Conservation (phyloP, 2,329 filamentous ascomycete species). For the Thielaviopsis populi region DNA sequence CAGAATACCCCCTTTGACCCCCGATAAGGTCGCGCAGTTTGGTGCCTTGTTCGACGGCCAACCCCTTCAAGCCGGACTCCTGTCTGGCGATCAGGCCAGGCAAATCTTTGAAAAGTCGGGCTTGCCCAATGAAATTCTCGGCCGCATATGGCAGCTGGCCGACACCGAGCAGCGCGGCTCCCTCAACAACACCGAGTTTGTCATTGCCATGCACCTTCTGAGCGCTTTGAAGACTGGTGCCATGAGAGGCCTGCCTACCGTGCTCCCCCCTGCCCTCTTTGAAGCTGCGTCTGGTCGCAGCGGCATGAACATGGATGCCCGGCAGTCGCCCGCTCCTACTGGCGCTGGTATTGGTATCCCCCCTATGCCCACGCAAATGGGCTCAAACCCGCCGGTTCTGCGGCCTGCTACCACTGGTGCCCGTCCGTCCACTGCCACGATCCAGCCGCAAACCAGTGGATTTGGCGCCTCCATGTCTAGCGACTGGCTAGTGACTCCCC, state of each 20-base stretch:
- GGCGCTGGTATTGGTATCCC: slow-evolving; percentile 20
- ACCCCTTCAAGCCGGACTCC: slow-evolving; percentile 56
- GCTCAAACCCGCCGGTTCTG: slow-evolving; percentile 46
- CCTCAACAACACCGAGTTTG: slow-evolving; percentile 78
- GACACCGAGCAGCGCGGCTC: slow-evolving; percentile 87
- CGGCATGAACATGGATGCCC: slow-evolving; percentile 23
- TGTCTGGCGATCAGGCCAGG: slow-evolving; percentile 77
- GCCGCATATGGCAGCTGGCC: slow-evolving; percentile 90
- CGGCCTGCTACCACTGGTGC: slow-evolving; percentile 35
- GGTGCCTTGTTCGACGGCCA: slow-evolving; percentile 82
- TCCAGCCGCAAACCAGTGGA: slow-evolving; percentile 26
- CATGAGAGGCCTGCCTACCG: slow-evolving; percentile 62
- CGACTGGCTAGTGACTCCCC: slow-evolving; percentile 70
- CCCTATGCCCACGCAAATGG: slow-evolving; percentile 64
- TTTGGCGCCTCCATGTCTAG: slow-evolving; percentile 24
- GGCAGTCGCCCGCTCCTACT: slow-evolving; percentile 37
- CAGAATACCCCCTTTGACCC: slow-evolving; percentile 73
- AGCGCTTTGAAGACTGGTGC: slow-evolving; percentile 78
- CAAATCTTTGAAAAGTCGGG: slow-evolving; percentile 89
- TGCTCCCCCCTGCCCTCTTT: slow-evolving; percentile 72
- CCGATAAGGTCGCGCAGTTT: slow-evolving; percentile 84
- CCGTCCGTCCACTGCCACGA: slow-evolving; percentile 27
- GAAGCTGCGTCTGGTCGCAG: slow-evolving; percentile 69
- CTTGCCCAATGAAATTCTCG: slow-evolving; percentile 75
- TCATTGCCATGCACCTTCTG: slow-evolving; percentile 94